phyloP scores from a whole-genome alignment of 2,329 filamentous ascomycete species.

The Dothiorella sarmentorum region DNA sequence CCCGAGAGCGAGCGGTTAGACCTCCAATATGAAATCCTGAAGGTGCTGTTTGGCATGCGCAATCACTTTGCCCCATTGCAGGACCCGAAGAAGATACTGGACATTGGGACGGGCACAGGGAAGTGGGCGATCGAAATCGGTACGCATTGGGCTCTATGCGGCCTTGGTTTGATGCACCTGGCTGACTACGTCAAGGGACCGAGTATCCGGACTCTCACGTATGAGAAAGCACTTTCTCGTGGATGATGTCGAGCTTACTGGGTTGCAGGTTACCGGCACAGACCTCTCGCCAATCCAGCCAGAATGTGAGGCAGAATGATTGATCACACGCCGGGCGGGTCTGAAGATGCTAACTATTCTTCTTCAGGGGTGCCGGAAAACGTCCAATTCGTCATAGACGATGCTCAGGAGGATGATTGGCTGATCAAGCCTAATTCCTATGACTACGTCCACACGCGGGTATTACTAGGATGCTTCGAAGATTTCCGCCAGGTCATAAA shows the following conservation, averaged over 20 bases:
- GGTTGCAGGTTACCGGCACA: constrained; percentile 38
- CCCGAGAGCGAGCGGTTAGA: constrained; percentile 38
- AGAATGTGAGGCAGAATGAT: constrained; percentile 27
- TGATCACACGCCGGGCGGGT: not conserved
- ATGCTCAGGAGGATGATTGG: constrained; percentile 59
- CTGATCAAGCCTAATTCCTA: constrained; percentile 49
- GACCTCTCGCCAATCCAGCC: constrained; percentile 42
- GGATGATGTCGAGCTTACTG: constrained; percentile 20
- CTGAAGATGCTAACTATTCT: constrained; percentile 1
- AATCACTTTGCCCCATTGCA: constrained; percentile 39
- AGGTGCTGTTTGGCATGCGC: constrained; percentile 33
- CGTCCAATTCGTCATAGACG: constrained; percentile 71
- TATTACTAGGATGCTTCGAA: constrained; percentile 56
- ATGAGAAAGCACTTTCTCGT: constrained; percentile 17
- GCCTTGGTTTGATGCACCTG: not conserved
- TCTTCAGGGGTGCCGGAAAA: constrained; percentile 59
- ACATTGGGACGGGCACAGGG: constrained; percentile 43
- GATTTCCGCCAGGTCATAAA: constrained; percentile 56
- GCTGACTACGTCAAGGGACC: constrained; percentile 31
- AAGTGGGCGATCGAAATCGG: constrained; percentile 43
- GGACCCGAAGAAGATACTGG: constrained; percentile 37
- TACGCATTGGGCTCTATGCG: constrained; percentile 23
- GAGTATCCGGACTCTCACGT: constrained; percentile 34
- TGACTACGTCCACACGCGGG: constrained; percentile 59
- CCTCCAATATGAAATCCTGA: constrained; percentile 38